A percentile compares a stretch with the other conserved stretches of the same genome.
Conservation (phyloP, 129 eudicot species). For the Solidago caesia region DNA sequence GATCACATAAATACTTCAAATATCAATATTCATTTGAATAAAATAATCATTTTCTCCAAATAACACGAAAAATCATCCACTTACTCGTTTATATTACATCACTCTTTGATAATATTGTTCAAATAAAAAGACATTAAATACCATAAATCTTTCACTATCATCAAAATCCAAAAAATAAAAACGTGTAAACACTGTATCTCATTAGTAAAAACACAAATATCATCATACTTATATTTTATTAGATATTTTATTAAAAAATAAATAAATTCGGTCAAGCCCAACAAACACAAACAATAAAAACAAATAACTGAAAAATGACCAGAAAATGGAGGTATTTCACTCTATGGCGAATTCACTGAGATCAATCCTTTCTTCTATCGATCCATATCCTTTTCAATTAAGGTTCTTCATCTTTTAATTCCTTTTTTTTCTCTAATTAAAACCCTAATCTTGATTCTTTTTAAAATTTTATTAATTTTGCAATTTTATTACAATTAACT, state of each 20-base stretch:
- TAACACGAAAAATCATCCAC: too few relatives aligned
- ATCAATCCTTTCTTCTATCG: conserved; percentile 25
- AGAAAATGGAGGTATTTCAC: conserved; percentile 5
- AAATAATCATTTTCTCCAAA: too few relatives aligned
- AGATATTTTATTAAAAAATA: background rate
- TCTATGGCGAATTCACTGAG: conserved; percentile 5
- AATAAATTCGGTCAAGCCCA: background rate
- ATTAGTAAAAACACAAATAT: background rate
- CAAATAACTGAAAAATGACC: background rate
- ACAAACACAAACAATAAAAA: background rate
- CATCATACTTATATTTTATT: background rate
- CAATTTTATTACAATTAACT: too few relatives aligned
- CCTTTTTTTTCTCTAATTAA: conserved; percentile 2
- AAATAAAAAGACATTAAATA: too few relatives aligned
- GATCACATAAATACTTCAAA: too few relatives aligned
- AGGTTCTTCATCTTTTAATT: conserved; percentile 26
- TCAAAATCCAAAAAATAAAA: too few relatives aligned
- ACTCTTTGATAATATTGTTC: too few relatives aligned
- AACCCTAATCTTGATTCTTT: conserved; percentile 7
- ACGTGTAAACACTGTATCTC: background rate
- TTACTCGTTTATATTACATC: too few relatives aligned
- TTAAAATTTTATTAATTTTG: too few relatives aligned
- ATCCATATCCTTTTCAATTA: conserved; percentile 22
- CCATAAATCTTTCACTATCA: too few relatives aligned
- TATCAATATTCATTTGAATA: too few relatives aligned